Evolutionary conservation across 108 stramenopile species (phyloP), one percentile per base, ranked within the genome.

Genomic region (Nannochloropsis oceanica): DNA sequence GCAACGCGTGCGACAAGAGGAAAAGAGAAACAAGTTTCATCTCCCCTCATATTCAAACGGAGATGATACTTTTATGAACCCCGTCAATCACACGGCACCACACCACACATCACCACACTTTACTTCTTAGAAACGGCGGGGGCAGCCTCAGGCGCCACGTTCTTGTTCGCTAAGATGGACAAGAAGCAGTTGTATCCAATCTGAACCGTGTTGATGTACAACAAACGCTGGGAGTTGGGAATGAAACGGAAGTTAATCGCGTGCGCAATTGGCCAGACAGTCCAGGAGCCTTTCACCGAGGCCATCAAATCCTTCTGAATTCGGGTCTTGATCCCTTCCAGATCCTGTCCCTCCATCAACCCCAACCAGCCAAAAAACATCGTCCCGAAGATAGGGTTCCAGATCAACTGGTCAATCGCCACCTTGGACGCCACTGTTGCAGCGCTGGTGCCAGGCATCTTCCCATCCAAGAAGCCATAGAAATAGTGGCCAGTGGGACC

Each of bases 281-380:
- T 90, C 93, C 93, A 89, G 25, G 89, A 88, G 43, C 89, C 88
- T 44, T 84, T 95, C 85, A 97, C 96, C 25, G 96, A 94, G 14
- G 96, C 96, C 90, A 94, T 92, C 82, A 96, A 91, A 92, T 97
- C 95, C 79, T 93, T 90, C 92, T 96, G 86, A 84, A 97, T 92
- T 88, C 95, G 95, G 43, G 92, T 93, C 87, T 89, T 91, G 84
- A 96, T 95, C 73, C 93, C 94, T 42, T 92, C 91, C 27, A 94
- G 87, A 44, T 93, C 91, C 87, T 95, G 93, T 27, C 97, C 96
- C 86, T 97, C 96, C 27, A 91, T 88, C 42, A 91, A 44, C 83
- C 96, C 96, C 83, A 96, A 90, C 89, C 95, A 97, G 81, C 95
- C 95, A 91, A 97, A 97, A 93, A 97, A 97, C 94, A 96, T 94